phyloP scores from a whole-genome alignment of 208 protist species.

The Leishmania tropica region DNA sequence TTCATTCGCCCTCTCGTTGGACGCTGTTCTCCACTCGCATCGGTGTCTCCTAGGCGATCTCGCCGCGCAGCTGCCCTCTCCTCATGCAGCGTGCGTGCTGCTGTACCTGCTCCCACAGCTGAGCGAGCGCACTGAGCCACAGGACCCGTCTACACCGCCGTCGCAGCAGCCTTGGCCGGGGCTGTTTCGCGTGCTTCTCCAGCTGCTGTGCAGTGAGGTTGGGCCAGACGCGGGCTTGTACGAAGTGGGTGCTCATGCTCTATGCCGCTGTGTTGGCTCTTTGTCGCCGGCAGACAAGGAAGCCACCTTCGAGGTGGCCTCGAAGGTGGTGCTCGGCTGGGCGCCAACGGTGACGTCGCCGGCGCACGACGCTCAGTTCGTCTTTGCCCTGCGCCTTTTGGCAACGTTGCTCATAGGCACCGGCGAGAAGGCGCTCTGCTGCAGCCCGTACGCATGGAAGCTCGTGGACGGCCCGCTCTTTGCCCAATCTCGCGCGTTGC shows the following conservation, averaged over 20 bases:
- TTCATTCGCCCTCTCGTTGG: conserved; percentile 24
- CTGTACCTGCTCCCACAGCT: conserved; percentile 24
- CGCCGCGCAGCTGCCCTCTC: background rate
- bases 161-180: conserved; percentile 10
- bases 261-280: conserved; percentile 1
- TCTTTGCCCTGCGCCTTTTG: conserved; percentile 21
- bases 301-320: background rate
- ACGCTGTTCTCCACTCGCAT: conserved; percentile 7
- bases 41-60: background rate
- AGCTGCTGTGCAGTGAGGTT: conserved; percentile 13
- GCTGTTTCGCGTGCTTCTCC: conserved; percentile 28
- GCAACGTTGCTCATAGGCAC: conserved; percentile 5
- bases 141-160: background rate
- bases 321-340: conserved; percentile 6
- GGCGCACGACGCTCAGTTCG: background rate
- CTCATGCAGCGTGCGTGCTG: conserved; percentile 22
- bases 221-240: conserved; percentile 1
- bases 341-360: background rate
- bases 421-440: background rate
- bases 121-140: background rate
- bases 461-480: conserved; percentile 13
- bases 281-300: conserved; percentile 4
- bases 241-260: background rate
- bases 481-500: background rate
- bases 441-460: conserved; percentile 3